Percentiles rank a stretch among this genome's conserved stretches.
These are phyloP conservation scores for Chlorella sp. DNA, from an alignment of 139 green algal species.

Conservation along the genomic window DNA sequence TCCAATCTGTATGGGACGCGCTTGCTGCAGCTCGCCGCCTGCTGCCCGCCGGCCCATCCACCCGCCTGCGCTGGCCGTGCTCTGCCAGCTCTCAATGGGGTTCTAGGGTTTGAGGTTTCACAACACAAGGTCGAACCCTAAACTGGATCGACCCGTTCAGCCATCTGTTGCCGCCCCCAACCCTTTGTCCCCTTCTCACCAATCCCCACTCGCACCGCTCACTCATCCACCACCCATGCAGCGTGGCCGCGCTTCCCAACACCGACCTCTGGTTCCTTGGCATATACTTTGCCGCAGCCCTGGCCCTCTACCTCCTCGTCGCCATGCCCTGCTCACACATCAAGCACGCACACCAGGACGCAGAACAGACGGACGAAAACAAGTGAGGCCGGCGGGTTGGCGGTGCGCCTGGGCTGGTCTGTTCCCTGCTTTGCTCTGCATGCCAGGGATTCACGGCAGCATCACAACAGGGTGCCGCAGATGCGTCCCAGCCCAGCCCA, in stretches of 20 bases:
- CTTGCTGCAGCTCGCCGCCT: too few relatives aligned
- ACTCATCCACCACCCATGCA: not conserved
- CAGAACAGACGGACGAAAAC: not conserved
- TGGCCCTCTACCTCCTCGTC: not conserved
- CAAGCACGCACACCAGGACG: not conserved
- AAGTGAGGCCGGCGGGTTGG: not conserved
- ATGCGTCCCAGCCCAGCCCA: too few relatives aligned
- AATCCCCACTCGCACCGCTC: not conserved
- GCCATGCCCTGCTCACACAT: not conserved
- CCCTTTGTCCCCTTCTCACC: not conserved
- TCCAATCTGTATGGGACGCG: too few relatives aligned
- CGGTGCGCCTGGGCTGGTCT: not conserved
- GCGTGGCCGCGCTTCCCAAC: conserved; percentile 3
- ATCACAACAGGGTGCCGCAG: too few relatives aligned
- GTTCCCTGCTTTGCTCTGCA: not conserved
- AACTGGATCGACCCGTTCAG: too few relatives aligned
- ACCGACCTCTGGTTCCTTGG: not conserved
- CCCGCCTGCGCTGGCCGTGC: too few relatives aligned
- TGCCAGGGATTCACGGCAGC: not conserved
- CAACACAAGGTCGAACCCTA: too few relatives aligned
- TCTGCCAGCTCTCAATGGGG: too few relatives aligned
- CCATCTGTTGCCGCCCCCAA: too few relatives aligned
- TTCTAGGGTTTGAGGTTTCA: too few relatives aligned
- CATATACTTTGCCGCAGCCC: not conserved
- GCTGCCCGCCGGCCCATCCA: too few relatives aligned